Evolutionary conservation across 192 early-diverging fungal genomes (phyloP).

Genomic region (Phlyctochytrium planicorne): DNA sequence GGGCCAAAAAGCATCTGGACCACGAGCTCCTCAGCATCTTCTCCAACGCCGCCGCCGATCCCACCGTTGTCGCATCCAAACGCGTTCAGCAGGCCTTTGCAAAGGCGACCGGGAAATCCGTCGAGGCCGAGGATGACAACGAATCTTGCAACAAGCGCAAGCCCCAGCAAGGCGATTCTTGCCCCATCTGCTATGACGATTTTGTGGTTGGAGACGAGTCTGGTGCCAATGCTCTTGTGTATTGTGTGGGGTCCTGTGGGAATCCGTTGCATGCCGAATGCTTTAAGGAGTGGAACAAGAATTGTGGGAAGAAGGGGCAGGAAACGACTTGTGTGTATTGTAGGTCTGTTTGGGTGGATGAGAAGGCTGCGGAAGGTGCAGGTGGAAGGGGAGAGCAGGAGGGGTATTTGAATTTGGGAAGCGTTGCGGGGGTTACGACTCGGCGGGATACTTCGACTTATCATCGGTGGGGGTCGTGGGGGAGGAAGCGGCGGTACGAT

Average conservation of each 20-base stretch:
- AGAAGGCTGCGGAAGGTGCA: background rate
- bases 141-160: background rate
- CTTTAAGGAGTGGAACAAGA: background rate
- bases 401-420: background rate
- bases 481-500: too few species aligned
- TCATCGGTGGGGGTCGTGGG: background rate
- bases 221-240: background rate
- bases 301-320: background rate
- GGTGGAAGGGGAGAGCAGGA: background rate
- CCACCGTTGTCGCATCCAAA: background rate
- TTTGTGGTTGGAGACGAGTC: background rate
- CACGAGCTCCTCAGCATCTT: background rate
- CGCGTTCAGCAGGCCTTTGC: background rate
- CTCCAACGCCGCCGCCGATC: background rate
- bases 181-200: slow-evolving; percentile 5
- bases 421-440: background rate
- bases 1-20: background rate
- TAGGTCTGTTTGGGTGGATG: background rate
- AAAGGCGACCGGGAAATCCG: background rate
- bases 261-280: background rate
- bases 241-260: background rate
- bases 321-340: background rate
- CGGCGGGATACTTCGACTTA: background rate
- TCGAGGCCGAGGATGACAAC: background rate
- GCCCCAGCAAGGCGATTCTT: background rate